These are phyloP conservation scores for Baorangia bicolor DNA, from an alignment of 768 basidiomycete species.

Conservation along the genomic window DNA sequence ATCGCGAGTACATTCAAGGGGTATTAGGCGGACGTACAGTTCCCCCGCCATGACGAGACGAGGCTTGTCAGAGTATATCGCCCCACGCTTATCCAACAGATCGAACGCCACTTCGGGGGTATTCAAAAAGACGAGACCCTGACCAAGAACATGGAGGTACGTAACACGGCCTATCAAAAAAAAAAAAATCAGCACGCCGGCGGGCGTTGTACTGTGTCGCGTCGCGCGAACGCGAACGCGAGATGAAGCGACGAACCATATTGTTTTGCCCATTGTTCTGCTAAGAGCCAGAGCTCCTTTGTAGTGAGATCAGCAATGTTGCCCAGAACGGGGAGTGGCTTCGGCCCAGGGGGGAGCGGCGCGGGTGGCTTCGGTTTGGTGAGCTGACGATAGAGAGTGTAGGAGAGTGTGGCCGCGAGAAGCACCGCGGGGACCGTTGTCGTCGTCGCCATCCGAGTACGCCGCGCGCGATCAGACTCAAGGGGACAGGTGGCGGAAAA, in stretches of 20 bases:
- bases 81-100: slow-evolving; percentile 66
- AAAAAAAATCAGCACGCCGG: not conserved
- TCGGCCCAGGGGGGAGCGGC: slow-evolving; percentile 66
- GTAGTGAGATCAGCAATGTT: slow-evolving; percentile 60
- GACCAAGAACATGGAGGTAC: slow-evolving; percentile 63
- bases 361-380: slow-evolving; percentile 24
- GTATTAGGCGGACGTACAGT: slow-evolving; percentile 44
- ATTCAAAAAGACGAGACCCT: slow-evolving; percentile 68
- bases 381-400: slow-evolving; percentile 17
- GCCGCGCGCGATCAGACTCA: not conserved
- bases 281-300: slow-evolving; percentile 66
- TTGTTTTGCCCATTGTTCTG: slow-evolving; percentile 56
- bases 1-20: not conserved
- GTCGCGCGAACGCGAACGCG: too few relatives aligned
- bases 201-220: not conserved
- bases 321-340: slow-evolving; percentile 61
- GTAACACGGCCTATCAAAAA: slow-evolving; percentile 50
- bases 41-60: slow-evolving; percentile 68
- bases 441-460: slow-evolving; percentile 12
- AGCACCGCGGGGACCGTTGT: slow-evolving; percentile 18
- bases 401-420: slow-evolving; percentile 18
- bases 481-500: not conserved
- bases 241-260: slow-evolving; percentile 50
- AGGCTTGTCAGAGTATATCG: slow-evolving; percentile 76
- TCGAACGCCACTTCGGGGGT: slow-evolving; percentile 57